phyloP scores from a whole-genome alignment of 352 stramenopile genomes.

The Globisporangium spiculum region DNA sequence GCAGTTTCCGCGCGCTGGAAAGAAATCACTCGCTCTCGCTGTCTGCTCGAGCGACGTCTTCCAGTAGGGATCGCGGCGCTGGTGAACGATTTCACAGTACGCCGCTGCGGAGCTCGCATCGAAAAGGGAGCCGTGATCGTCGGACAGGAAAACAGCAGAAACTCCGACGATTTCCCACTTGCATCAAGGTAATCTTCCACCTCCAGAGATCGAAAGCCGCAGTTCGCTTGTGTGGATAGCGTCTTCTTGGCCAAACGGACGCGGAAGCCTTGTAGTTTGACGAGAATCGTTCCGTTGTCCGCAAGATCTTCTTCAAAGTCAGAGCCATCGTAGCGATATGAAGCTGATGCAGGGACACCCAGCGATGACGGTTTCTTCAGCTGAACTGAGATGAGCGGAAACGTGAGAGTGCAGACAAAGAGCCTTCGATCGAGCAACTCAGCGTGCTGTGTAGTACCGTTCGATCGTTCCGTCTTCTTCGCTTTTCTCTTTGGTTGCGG shows the following conservation, averaged over 20 bases:
- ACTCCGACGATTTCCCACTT: slow-evolving; percentile 61
- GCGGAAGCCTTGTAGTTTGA: slow-evolving; percentile 82
- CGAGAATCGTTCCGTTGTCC: slow-evolving; percentile 65
- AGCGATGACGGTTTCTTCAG: slow-evolving; percentile 69
- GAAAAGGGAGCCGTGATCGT: slow-evolving; percentile 66
- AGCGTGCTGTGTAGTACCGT: slow-evolving; percentile 14
- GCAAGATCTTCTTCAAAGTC: slow-evolving; percentile 55
- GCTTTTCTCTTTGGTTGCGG: slow-evolving; percentile 23
- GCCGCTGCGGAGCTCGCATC: slow-evolving; percentile 46
- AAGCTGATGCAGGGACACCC: slow-evolving; percentile 40
- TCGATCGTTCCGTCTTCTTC: slow-evolving; percentile 25
- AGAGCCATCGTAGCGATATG: slow-evolving; percentile 57
- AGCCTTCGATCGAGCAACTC: slow-evolving; percentile 70
- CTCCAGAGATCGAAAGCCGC: slow-evolving; percentile 69
- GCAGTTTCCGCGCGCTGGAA: slow-evolving; percentile 33
- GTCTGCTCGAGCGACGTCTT: slow-evolving; percentile 31
- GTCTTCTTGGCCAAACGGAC: slow-evolving; percentile 79
- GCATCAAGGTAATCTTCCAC: slow-evolving; percentile 73
- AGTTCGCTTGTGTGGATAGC: slow-evolving; percentile 67
- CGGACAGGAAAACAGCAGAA: slow-evolving; percentile 78
- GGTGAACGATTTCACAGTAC: slow-evolving; percentile 29
- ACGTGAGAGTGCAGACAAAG: slow-evolving; percentile 79
- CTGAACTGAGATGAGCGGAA: slow-evolving; percentile 78
- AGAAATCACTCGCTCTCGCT: slow-evolving; percentile 68
- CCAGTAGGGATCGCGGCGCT: slow-evolving; percentile 20